Conservation (phyloP, 1,284 basidiomycete genomes). For the Cutaneotrichosporon sp. region DNA sequence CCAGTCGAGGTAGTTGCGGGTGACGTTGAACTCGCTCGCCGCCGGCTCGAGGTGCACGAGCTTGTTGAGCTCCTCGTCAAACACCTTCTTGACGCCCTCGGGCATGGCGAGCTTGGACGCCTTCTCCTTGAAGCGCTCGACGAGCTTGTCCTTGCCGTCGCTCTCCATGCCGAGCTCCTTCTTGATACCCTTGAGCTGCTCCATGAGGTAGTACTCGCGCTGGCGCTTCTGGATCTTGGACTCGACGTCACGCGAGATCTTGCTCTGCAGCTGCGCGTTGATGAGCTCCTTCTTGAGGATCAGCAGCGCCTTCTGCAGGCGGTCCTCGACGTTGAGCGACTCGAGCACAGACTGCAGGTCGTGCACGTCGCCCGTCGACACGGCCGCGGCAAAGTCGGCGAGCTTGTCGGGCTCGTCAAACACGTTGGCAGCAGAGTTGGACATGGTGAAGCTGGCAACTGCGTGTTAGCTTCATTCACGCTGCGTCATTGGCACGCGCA, state of each 20-base stretch:
- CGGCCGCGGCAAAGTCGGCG: conserved; percentile 96
- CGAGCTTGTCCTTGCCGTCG: conserved; percentile 96
- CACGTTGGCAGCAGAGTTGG: conserved; percentile 92
- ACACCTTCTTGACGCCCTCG: conserved; percentile 86
- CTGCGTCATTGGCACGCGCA: conserved; percentile 2
- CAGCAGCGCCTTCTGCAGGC: conserved; percentile 84
- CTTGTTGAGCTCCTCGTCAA: conserved; percentile 95
- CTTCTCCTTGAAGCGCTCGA: conserved; percentile 94
- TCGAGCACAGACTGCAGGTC: conserved; percentile 95
- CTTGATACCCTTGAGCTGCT: conserved; percentile 98
- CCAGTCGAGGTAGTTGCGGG: conserved; percentile 95
- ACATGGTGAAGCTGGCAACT: conserved; percentile 78
- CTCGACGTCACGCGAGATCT: conserved; percentile 93
- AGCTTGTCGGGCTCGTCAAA: conserved; percentile 99
- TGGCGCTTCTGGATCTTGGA: conserved; percentile 96
- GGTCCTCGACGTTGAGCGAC: conserved; percentile 80
- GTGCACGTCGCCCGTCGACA: conserved; percentile 84
- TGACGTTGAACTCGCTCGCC: conserved; percentile 94
- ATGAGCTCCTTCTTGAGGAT: conserved; percentile 98
- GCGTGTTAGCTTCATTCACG: conserved; percentile 1
- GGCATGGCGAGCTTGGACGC: conserved; percentile 89
- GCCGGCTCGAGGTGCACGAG: conserved; percentile 87
- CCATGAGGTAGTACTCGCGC: conserved; percentile 96
- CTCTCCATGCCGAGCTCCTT: conserved; percentile 91
- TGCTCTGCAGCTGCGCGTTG: conserved; percentile 93